Conservation (phyloP, 805 yeast genomes). For the Yamadazyma laniorum region DNA sequence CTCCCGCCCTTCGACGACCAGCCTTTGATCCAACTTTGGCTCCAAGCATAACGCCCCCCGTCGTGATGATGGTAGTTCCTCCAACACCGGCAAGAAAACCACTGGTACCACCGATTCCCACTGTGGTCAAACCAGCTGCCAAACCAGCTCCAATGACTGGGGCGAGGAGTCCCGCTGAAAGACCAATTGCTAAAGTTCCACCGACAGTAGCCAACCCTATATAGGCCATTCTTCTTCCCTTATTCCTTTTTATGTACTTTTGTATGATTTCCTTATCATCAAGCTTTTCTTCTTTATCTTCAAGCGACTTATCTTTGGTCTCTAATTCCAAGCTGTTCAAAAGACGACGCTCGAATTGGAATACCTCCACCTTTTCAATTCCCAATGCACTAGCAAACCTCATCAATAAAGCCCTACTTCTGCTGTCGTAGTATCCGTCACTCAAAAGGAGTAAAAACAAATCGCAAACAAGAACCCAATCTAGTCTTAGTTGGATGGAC, state of each 20-base stretch:
- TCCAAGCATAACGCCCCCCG: slow-evolving; percentile 88
- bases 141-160: slow-evolving; percentile 98
- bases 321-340: slow-evolving; percentile 90
- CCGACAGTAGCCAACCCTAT: slow-evolving; percentile 96
- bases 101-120: slow-evolving; percentile 91
- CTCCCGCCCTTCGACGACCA: slow-evolving; percentile 83
- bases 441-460: slow-evolving; percentile 74
- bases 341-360: slow-evolving; percentile 86
- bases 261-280: slow-evolving; percentile 78
- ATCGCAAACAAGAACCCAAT: slow-evolving; percentile 95
- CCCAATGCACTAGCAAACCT: slow-evolving; percentile 63
- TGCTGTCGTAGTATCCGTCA: slow-evolving; percentile 83
- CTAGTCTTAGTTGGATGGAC: slow-evolving; percentile 48
- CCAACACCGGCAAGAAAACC: slow-evolving; percentile 95
- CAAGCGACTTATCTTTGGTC: slow-evolving; percentile 45
- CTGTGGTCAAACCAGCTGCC: slow-evolving; percentile 94
- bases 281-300: slow-evolving; percentile 66
- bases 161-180: slow-evolving; percentile 92
- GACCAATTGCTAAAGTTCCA: slow-evolving; percentile 90
- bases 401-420: slow-evolving; percentile 79
- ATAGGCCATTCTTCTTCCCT: slow-evolving; percentile 69
- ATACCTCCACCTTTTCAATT: slow-evolving; percentile 63
- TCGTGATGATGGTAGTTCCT: slow-evolving; percentile 91
- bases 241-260: slow-evolving; percentile 63
- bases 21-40: slow-evolving; percentile 85